Conservation (phyloP, 1,284 basidiomycete genomes). For the Ceratobasidium papillatum region DNA sequence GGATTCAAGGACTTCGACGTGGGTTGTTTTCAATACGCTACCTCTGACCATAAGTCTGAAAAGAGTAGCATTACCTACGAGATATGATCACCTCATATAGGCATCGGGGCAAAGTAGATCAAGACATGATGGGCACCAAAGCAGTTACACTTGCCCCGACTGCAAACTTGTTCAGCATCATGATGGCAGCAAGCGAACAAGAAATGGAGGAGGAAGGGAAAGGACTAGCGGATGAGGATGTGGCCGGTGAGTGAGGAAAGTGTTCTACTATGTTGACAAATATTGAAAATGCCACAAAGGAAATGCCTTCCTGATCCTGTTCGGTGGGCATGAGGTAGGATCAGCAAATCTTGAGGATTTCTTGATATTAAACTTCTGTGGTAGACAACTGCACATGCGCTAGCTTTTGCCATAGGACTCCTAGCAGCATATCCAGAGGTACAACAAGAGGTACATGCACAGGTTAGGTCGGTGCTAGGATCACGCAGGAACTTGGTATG, state of each 20-base stretch:
- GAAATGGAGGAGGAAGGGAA: background rate
- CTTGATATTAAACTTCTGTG: too few relatives aligned
- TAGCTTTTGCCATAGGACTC: constrained; percentile 20
- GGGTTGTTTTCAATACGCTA: background rate
- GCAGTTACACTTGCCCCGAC: background rate
- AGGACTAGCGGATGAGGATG: background rate
- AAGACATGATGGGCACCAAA: background rate
- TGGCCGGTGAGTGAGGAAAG: background rate
- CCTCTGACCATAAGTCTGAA: background rate
- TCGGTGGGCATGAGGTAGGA: constrained; percentile 21
- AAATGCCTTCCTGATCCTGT: constrained; percentile 16
- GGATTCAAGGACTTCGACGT: constrained; percentile 6
- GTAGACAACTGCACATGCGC: constrained; percentile 39
- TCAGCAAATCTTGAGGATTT: too few relatives aligned
- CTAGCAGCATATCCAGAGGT: constrained; percentile 20
- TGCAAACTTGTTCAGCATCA: constrained; percentile 25
- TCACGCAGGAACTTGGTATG: constrained; percentile 3
- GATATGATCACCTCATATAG: constrained; percentile 6
- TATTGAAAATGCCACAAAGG: background rate
- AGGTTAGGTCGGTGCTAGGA: constrained; percentile 22
- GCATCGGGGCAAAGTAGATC: background rate
- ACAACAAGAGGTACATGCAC: constrained; percentile 35
- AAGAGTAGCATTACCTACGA: constrained; percentile 14
- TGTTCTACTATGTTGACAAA: background rate
- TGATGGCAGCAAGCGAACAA: constrained; percentile 10